Conservation (phyloP, 1,284 basidiomycete genomes). For the Leccinum fuscescens region DNA sequence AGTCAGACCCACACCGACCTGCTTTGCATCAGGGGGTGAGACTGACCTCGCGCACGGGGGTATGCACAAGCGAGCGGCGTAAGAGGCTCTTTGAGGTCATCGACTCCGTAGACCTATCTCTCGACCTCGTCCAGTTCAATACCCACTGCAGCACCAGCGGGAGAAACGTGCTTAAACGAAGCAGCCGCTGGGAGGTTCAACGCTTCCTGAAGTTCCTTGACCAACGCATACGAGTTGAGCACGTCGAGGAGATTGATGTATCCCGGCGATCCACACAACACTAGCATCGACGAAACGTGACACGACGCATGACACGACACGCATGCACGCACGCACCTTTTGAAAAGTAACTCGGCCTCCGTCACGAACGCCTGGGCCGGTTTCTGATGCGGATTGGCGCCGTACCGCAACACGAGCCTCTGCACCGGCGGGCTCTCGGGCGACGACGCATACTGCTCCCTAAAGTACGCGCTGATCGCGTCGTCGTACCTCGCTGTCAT, state of each 20-base stretch:
- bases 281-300: conserved; percentile 39
- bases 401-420: conserved; percentile 88
- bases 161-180: conserved; percentile 99
- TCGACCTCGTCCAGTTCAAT: conserved; percentile 82
- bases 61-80: conserved; percentile 92
- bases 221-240: conserved; percentile 95
- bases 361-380: conserved; percentile 96
- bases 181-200: conserved; percentile 91
- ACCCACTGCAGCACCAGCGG: conserved; percentile 94
- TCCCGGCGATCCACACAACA: conserved; percentile 91
- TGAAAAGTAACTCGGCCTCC: conserved; percentile 90
- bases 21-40: not conserved
- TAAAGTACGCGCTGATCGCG: too few relatives aligned
- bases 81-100: conserved; percentile 88
- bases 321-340: conserved; percentile 52
- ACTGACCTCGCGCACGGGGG: conserved; percentile 87
- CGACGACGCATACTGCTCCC: conserved; percentile 49
- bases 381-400: conserved; percentile 98
- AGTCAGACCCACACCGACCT: conserved; percentile 8
- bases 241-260: conserved; percentile 99
- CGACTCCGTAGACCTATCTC: conserved; percentile 95
- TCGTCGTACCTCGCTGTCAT: too few relatives aligned
- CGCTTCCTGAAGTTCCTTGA: conserved; percentile 89
- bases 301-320: not conserved
- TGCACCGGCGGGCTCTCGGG: conserved; percentile 75